Evolutionary conservation across 306 rosid genomes (phyloP).

Genomic region (Fagus crenata): DNA sequence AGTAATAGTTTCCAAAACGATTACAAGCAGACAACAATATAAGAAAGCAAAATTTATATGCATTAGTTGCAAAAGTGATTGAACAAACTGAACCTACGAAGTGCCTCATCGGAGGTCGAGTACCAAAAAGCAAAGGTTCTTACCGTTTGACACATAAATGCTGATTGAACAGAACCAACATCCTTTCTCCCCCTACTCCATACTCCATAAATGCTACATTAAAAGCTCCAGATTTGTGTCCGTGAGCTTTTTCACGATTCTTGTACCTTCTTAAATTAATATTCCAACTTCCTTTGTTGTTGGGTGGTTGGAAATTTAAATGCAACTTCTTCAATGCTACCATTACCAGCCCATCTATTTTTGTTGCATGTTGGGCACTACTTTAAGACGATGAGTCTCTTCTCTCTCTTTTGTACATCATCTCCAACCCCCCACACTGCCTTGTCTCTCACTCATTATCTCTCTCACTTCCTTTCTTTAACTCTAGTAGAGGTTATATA

Average conservation of each 20-base stretch:
- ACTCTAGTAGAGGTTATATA: neutral
- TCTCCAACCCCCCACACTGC: conserved; percentile 16
- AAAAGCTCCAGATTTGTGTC: conserved; percentile 74
- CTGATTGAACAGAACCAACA: conserved; percentile 76
- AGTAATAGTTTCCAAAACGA: conserved; percentile 28
- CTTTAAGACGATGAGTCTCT: conserved; percentile 28
- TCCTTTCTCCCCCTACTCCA: conserved; percentile 54
- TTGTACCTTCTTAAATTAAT: conserved; percentile 64
- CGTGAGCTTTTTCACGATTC: conserved; percentile 61
- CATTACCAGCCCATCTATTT: conserved; percentile 26
- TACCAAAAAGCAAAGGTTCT: conserved; percentile 34
- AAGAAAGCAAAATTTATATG: conserved; percentile 6
- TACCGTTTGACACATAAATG: conserved; percentile 53
- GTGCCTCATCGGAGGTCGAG: conserved; percentile 40
- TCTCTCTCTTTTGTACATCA: conserved; percentile 19
- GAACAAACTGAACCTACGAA: conserved; percentile 57
- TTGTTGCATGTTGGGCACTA: conserved; percentile 9
- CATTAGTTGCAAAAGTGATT: conserved; percentile 37
- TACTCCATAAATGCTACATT: conserved; percentile 66
- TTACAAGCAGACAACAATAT: conserved; percentile 37
- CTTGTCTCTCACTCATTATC: conserved; percentile 36
- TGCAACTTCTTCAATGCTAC: conserved; percentile 75
- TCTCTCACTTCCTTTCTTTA: conserved; percentile 30
- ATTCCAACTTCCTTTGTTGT: conserved; percentile 71
- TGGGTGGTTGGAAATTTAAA: conserved; percentile 72